Conservation (phyloP, 2,329 filamentous ascomycete genomes). For the Paraphoma sp. region DNA sequence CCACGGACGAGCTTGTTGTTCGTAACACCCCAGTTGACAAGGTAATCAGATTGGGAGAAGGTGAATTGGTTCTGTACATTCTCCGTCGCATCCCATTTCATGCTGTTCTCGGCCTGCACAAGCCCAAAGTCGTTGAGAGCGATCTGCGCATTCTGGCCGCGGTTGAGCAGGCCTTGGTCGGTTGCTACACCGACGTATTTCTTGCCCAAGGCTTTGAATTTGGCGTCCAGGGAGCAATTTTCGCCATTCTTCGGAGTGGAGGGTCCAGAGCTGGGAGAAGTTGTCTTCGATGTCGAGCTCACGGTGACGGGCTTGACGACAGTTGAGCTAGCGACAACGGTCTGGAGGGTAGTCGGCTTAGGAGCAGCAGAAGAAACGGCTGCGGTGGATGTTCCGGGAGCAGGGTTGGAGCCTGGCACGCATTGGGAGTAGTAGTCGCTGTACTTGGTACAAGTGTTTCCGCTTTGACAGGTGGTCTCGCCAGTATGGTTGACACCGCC, state of each 20-base stretch:
- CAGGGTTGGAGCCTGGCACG: constrained; percentile 13
- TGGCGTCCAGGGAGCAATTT: constrained; percentile 57
- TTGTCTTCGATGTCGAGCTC: neutral
- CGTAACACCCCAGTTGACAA: constrained; percentile 64
- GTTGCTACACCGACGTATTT: constrained; percentile 67
- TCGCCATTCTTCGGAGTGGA: constrained; percentile 22
- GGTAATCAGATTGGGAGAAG: constrained; percentile 62
- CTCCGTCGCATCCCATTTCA: constrained; percentile 71
- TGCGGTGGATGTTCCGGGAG: constrained; percentile 2
- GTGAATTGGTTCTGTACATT: constrained; percentile 59
- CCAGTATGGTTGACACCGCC: constrained; percentile 52
- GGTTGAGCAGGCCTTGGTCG: constrained; percentile 61
- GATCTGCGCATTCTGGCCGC: constrained; percentile 60
- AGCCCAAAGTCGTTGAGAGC: constrained; percentile 69
- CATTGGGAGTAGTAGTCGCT: constrained; percentile 59
- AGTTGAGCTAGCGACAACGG: neutral
- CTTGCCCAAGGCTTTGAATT: constrained; percentile 67
- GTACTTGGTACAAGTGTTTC: constrained; percentile 47
- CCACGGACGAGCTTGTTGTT: constrained; percentile 67
- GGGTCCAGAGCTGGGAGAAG: constrained; percentile 8
- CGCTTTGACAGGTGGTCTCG: constrained; percentile 48
- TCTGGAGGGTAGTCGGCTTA: neutral
- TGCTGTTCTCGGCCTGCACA: constrained; percentile 71
- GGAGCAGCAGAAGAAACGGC: neutral
- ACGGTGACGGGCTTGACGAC: constrained; percentile 1